A percentile compares a stretch with the other conserved stretches of the same genome.
Conservation (phyloP, 2,329 filamentous ascomycete genomes). For the Cladosporium cucumerinum region DNA sequence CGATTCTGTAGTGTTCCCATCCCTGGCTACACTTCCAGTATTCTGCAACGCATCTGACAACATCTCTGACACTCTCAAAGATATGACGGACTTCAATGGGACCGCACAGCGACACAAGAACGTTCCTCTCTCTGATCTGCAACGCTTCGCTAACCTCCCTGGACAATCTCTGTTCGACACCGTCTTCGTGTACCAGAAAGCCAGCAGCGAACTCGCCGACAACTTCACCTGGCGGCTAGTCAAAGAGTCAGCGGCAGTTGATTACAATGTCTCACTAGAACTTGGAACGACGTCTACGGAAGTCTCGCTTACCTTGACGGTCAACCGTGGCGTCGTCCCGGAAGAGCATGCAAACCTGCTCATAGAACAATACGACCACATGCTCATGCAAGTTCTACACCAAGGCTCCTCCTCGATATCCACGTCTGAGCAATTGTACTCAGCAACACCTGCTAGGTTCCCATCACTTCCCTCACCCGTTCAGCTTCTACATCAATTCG, state of each 20-base stretch:
- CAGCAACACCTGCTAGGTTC: conserved; percentile 55
- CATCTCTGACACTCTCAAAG: conserved; percentile 56
- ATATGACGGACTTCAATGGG: conserved; percentile 65
- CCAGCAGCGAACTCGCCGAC: conserved; percentile 24
- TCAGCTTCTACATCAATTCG: conserved; percentile 69
- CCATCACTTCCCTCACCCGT: conserved; percentile 56
- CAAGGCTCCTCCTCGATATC: not conserved
- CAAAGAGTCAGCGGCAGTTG: conserved; percentile 65
- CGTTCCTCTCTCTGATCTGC: conserved; percentile 66
- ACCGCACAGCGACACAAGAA: conserved; percentile 67
- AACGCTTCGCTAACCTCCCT: conserved; percentile 65
- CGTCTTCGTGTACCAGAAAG: conserved; percentile 76
- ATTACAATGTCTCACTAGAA: conserved; percentile 80
- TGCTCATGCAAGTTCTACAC: conserved; percentile 57
- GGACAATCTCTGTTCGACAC: conserved; percentile 75
- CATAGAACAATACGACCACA: conserved; percentile 67
- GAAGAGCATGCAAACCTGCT: conserved; percentile 63
- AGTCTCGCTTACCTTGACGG: conserved; percentile 65
- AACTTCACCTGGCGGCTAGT: conserved; percentile 54
- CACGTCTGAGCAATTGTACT: conserved; percentile 49
- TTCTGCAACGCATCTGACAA: conserved; percentile 54
- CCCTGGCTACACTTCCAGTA: conserved; percentile 76
- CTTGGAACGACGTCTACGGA: conserved; percentile 54
- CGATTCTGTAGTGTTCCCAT: conserved; percentile 65
- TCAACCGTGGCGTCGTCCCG: conserved; percentile 63